Evolutionary conservation across 257 asterid genomes (phyloP), one percentile per base, ranked within the genome.

Genomic region (Echium plantagineum): DNA sequence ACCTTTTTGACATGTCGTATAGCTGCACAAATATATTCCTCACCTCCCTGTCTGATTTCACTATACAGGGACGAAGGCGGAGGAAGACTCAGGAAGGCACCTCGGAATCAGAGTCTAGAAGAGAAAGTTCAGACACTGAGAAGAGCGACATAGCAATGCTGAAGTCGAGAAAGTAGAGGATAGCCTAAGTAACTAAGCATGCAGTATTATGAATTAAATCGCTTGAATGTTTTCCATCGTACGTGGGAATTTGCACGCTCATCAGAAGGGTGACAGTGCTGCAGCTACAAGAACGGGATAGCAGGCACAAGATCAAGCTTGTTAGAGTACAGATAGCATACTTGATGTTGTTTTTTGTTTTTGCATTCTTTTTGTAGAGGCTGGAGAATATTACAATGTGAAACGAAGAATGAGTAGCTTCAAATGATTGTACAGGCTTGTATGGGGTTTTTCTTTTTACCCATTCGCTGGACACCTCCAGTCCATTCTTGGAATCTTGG

Each of bases 51-150:
- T 49, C 9, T 21, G 12, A 24, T 46, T 69, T 38, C 48, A 46
- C 56, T 42, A 42, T 15, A 46, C 75, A 85, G 90, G 82, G 85
- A 15, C 80, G 81, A 32, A 69, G 81, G 70, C 74, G 77, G 72
- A 73, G 60, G 61, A 83, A 64, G 68, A 74, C 63, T 65, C 75
- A 71, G 31, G 53, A 68, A 35, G 64, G 66, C 5, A 52, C 48
- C 61, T 21, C 7, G 22, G 69, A 62, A 52, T 55, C 24, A 9
- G 67, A 66, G 32, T 53, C 61, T 63, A 67, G 51, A 19, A 63
- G 38, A 66, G 59, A 61, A 56, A 79, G 63, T 21, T 62, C 60
- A 22, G 62, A 69, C 42, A 52, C 70, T 55, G 72, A 63, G 32
- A 20, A 28, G 73, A 64, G 59, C 5, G 73, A 52, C 31, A 75